Evolutionary conservation across 1,284 basidiomycete genomes (phyloP).

Genomic region (Singerocomus inundabilis): DNA sequence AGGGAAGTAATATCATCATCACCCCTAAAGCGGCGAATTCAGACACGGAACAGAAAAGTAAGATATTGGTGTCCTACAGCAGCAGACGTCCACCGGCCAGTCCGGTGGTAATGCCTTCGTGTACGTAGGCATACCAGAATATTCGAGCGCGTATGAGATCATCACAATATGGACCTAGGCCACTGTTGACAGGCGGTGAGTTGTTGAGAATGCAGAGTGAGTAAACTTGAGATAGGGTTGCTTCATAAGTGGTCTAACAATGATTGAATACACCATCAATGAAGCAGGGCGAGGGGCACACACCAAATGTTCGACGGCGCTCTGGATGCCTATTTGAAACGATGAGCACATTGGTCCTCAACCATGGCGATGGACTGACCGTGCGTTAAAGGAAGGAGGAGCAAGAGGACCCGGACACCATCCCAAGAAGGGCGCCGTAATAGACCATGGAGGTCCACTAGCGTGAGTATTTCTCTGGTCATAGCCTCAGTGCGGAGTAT

Average conservation of each 20-base stretch:
- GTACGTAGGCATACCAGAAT: constrained; percentile 83
- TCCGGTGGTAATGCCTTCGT: constrained; percentile 78
- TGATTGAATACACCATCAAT: constrained; percentile 8
- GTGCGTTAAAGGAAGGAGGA: constrained; percentile 78
- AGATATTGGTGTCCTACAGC: constrained; percentile 48
- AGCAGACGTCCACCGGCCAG: constrained; percentile 76
- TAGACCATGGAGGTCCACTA: constrained; percentile 76
- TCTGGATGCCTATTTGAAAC: constrained; percentile 40
- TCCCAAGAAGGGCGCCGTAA: constrained; percentile 85
- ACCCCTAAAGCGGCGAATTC: constrained; percentile 19
- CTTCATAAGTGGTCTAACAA: constrained; percentile 53
- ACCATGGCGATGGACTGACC: constrained; percentile 43
- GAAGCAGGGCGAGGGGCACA: constrained; percentile 10
- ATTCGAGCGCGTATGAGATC: constrained; percentile 67
- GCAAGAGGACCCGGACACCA: constrained; percentile 73
- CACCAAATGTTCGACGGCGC: constrained; percentile 52
- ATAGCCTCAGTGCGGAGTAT: constrained; percentile 47
- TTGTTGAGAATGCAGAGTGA: constrained; percentile 61
- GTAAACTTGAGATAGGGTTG: constrained; percentile 64
- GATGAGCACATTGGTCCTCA: constrained; percentile 12
- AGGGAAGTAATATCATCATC: constrained; percentile 45
- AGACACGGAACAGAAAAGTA: constrained; percentile 4
- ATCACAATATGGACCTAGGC: constrained; percentile 57
- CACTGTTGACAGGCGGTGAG: constrained; percentile 45
- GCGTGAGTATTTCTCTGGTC: constrained; percentile 69